Evolutionary conservation across 805 yeast genomes (phyloP), one percentile per base, ranked within the genome.

Genomic region (Kluyveromyces nonfermentans): DNA sequence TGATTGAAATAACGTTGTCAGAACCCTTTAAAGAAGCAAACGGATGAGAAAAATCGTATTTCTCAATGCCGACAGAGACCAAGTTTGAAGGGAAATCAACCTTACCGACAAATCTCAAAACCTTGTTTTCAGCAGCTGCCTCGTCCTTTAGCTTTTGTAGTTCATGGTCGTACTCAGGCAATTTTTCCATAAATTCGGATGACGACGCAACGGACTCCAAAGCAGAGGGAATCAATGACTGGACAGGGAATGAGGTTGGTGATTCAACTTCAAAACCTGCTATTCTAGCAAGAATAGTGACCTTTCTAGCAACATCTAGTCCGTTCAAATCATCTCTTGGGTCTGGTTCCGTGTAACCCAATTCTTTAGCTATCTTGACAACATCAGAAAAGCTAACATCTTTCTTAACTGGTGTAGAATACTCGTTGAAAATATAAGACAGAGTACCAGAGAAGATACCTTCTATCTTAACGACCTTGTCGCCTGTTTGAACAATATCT

Each of bases 261-360:
- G 93, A 82, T 61, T 82, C 83, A 33, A 93, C 85, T 47, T 77
- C 70, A 43, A 84, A 74, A 2, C 98, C 98, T 14, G 96, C 74
- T 43, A 93, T 75, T 73, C 99, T 84, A 38, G 96, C 95, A 50
- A 93, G 76, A 52, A 93, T 93, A 20, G 98, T 88, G 25, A 93
- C 96, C 67, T 93, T 93, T 75, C 99, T 83, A 36, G 99, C 99
- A 48, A 93, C 96, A 62, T 93, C 99, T 63, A 93, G 75, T 43
- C 99, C 99, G 65, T 90, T 93, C 66, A 93, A 77, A 63, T 93
- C 99, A 65, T 93, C 99, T 69, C 99, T 82, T 66, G 99, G 98
- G 65, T 93, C 99, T 40, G 99, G 99, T 69, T 93, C 98, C 35
- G 97, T 90, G 75, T 87, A 93, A 41, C 99, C 99, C 52, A 87